Percentiles rank a stretch among this genome's conserved stretches.
phyloP scores from a whole-genome alignment of 1,284 basidiomycete genomes.

The Ceratobasidium sp. region DNA sequence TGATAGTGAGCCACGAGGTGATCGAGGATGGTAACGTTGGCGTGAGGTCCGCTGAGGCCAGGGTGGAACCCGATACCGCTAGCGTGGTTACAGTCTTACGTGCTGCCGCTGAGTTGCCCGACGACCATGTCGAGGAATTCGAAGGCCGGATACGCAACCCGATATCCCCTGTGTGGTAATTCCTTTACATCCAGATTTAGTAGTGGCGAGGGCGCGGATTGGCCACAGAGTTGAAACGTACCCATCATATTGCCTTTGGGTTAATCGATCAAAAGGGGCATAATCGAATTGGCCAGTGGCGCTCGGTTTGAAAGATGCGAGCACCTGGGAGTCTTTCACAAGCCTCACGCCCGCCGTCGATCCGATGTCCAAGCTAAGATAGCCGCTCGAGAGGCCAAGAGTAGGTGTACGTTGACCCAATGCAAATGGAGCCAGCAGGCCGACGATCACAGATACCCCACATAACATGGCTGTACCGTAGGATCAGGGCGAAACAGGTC shows the following conservation, averaged over 20 bases:
- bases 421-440: constrained; percentile 4
- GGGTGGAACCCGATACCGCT: constrained; percentile 60
- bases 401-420: constrained; percentile 15
- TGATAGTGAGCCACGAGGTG: constrained; percentile 65
- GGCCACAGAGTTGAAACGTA: constrained; percentile 2
- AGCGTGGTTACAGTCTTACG: constrained; percentile 62
- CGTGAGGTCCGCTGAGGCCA: constrained; percentile 66
- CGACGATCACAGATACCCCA: constrained; percentile 12
- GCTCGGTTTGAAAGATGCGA: constrained; percentile 65
- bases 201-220: constrained; percentile 10
- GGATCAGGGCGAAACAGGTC: neutral
- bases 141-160: constrained; percentile 67
- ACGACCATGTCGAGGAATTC: constrained; percentile 64
- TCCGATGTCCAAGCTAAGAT: constrained; percentile 23
- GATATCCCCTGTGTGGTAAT: constrained; percentile 71
- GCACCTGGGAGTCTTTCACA: constrained; percentile 71
- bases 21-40: constrained; percentile 62
- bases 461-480: neutral
- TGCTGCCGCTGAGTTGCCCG: constrained; percentile 64
- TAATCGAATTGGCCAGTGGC: constrained; percentile 63
- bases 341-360: constrained; percentile 52
- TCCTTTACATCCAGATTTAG: constrained; percentile 51
- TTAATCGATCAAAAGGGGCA: constrained; percentile 68
- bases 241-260: constrained; percentile 62
- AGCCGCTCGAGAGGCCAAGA: constrained; percentile 35